Evolutionary conservation across 148 eudicot species (phyloP), one percentile per base, ranked within the genome.

Genomic region (Rhododendron williamsianum): DNA sequence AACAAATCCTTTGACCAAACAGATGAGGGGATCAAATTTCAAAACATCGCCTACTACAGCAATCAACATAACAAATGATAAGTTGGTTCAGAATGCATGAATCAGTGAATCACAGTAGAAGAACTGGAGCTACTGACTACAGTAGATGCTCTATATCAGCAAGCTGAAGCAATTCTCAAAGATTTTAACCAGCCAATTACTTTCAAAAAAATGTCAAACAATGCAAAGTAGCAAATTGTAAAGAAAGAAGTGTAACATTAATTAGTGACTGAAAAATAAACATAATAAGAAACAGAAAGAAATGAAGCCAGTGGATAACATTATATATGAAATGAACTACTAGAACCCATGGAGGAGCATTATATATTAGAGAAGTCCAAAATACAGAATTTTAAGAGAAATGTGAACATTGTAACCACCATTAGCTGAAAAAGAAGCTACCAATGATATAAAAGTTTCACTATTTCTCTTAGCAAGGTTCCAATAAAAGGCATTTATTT

Each of bases 381-480:
- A 49, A 10, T 72, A n/a, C 51, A 46, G 2, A 30, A 83, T 72
- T 27, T 43, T 15, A 30, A 25, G n/a, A 46, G 79, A 25, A 46
- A 83, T 69, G 1, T 45, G 41, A 45, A 83, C 43, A 16, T 30
- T n/a, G 25, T 9, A 72, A 83, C 27, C 9, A 51, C 4, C 46
- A 9, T 36, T 30, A 71, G 10, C 73, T 5, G 3, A 6, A 71
- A 71, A 49, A 41, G 4, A 48, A 67, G 45, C 19, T 5, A 19
- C 1, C 11, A 7, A 0, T 11, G 25, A 27, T 25, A 52, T 27
- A 18, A 58, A 36, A 58, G 54, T 41, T 35, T 27, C 36, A 12
- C 0, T 80, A 81, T 58, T 30, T 82, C 46, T 27, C 84, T n/a
- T 82, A 41, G 38, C 76, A 63, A 65, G 8, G 84, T 65, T 82